Percentiles rank a stretch among this genome's conserved stretches.
phyloP scores from a whole-genome alignment of 257 asterid species.

The Salvia miltiorrhiza region DNA sequence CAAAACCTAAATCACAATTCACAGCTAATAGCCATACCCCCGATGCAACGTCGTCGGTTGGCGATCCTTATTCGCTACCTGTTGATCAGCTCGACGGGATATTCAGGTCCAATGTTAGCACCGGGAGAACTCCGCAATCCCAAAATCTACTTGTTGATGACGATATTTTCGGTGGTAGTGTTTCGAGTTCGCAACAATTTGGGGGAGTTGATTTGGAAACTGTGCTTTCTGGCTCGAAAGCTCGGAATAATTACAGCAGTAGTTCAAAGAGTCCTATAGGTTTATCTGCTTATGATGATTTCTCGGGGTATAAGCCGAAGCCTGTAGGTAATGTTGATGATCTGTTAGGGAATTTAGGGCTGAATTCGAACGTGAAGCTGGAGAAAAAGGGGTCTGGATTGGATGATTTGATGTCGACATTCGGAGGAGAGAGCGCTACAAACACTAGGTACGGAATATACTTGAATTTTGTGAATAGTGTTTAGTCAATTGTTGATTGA shows the following conservation, averaged over 20 bases:
- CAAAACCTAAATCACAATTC: constrained; percentile 37
- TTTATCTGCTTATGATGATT: constrained; percentile 37
- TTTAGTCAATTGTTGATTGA: background rate
- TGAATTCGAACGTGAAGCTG: constrained; percentile 24
- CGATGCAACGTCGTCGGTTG: constrained; percentile 24
- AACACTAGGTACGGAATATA: constrained; percentile 22
- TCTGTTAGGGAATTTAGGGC: constrained; percentile 47
- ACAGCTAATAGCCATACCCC: constrained; percentile 7
- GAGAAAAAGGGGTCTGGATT: constrained; percentile 30
- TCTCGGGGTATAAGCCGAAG: constrained; percentile 28
- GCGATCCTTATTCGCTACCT: constrained; percentile 42
- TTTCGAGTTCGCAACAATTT: constrained; percentile 32
- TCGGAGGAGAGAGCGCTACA: constrained; percentile 42
- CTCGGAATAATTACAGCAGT: constrained; percentile 6
- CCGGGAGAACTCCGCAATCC: constrained; percentile 20
- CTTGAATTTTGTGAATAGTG: constrained; percentile 11
- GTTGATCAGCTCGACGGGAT: constrained; percentile 73
- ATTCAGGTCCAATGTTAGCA: constrained; percentile 37
- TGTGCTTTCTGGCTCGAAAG: constrained; percentile 37
- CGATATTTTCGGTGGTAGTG: constrained; percentile 52
- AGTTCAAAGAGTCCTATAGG: constrained; percentile 15
- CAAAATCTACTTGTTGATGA: constrained; percentile 32
- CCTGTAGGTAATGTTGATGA: constrained; percentile 43
- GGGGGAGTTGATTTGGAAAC: constrained; percentile 56
- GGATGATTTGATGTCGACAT: constrained; percentile 60